Percentiles rank a stretch among this genome's conserved stretches.
phyloP scores from a whole-genome alignment of 441 rosid species.

The Eutrema salsugineum region DNA sequence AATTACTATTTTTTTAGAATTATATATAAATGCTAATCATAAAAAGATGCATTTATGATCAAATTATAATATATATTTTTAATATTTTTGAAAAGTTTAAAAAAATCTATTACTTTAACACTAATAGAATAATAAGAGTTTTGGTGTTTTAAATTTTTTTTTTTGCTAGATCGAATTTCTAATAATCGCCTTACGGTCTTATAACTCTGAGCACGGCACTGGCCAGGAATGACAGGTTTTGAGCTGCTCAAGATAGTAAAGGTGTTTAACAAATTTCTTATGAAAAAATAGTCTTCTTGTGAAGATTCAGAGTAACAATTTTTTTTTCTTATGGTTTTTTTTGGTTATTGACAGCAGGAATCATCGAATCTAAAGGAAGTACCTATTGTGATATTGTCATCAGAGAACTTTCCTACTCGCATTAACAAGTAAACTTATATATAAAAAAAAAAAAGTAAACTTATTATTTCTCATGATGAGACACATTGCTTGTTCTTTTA shows the following conservation, averaged over 20 bases:
- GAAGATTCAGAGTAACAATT: background rate
- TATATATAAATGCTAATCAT: no score
- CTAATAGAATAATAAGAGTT: no score
- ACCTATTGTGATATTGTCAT: slow-evolving; percentile 85
- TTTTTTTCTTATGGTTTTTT: background rate
- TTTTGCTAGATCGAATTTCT: no score
- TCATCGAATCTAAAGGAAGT: slow-evolving; percentile 64
- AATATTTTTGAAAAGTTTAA: no score
- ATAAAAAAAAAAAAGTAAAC: no score
- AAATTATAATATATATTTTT: no score
- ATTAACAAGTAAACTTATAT: slow-evolving; percentile 61
- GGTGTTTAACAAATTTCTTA: slow-evolving; percentile 32
- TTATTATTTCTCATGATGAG: background rate
- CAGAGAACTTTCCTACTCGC: slow-evolving; percentile 73
- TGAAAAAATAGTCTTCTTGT: background rate
- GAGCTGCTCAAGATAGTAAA: slow-evolving; percentile 81
- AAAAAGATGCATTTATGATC: no score
- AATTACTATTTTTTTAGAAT: no score
- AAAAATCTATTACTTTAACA: no score
- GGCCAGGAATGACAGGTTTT: slow-evolving; percentile 94
- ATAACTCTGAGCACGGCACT: no score
- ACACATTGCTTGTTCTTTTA: background rate
- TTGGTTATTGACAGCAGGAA: slow-evolving; percentile 43
- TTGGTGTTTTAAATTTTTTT: no score
- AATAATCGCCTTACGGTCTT: no score